Evolutionary conservation across 2,329 filamentous ascomycete species (phyloP).

Genomic region (Phyllosticta citriasiana): DNA sequence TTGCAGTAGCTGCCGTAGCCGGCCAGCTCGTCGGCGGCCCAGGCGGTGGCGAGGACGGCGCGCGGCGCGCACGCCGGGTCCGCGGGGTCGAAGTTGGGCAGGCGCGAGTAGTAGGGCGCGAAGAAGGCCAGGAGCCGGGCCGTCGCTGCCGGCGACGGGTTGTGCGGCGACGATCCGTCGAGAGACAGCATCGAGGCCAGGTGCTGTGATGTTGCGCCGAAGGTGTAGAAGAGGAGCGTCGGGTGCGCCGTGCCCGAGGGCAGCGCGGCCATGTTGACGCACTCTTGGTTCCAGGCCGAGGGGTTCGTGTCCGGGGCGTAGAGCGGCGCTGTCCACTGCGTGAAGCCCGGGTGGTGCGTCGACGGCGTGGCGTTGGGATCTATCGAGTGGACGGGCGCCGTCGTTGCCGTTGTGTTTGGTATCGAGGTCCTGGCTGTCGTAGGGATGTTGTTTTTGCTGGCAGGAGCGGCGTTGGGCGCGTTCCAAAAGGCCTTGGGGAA

Average conservation of each 20-base stretch:
- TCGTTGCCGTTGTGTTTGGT: conserved; percentile 29
- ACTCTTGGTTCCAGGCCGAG: conserved; percentile 61
- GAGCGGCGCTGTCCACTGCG: conserved; percentile 61
- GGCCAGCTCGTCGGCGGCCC: conserved; percentile 68
- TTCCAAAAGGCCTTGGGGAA: conserved; percentile 74
- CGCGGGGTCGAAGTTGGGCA: conserved; percentile 54
- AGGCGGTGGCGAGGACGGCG: conserved; percentile 60
- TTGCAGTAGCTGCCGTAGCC: conserved; percentile 79
- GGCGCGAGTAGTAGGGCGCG: conserved; percentile 63
- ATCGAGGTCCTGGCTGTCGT: conserved; percentile 13
- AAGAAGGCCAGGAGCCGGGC: conserved; percentile 57
- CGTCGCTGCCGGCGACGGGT: conserved; percentile 32
- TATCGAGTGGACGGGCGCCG: conserved; percentile 25
- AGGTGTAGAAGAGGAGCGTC: conserved; percentile 76
- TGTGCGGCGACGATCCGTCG: conserved; percentile 17
- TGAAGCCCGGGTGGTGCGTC: conserved; percentile 52
- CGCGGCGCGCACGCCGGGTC: conserved; percentile 51
- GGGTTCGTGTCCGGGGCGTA: conserved; percentile 57
- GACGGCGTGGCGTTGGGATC: conserved; percentile 19
- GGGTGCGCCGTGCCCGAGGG: conserved; percentile 53
- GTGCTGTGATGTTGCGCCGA: conserved; percentile 40
- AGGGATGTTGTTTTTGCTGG: neutral
- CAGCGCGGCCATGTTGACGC: conserved; percentile 65
- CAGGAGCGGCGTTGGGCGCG: neutral
- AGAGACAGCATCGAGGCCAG: conserved; percentile 19